Evolutionary conservation across 768 basidiomycete genomes (phyloP), one percentile per base, ranked within the genome.

Genomic region (Agaricus subrufescens): DNA sequence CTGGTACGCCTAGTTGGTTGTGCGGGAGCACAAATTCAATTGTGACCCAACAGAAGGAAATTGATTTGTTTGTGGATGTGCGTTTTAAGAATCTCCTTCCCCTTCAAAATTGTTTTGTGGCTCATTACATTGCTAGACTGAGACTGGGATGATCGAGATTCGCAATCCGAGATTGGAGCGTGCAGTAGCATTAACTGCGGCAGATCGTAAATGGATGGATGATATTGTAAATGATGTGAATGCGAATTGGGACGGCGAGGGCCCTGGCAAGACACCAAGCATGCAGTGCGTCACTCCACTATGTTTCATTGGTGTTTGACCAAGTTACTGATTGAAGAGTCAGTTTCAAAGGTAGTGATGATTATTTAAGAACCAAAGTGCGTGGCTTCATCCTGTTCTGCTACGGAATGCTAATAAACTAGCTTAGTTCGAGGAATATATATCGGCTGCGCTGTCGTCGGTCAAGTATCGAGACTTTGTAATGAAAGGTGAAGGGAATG

Each of bases 171-270:
- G 79, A 64, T 65, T 97, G 5, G 94, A 96, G 61, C 80, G 89
- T 29, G 74, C 86, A 34, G 83, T 87, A 23, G 84, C 82, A 4
- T 72, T 99, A 61, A 98, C 96, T 2, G 77, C 97, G 0, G 93
- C 95, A 0, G 97, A 98, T 68, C 76, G 96, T 57, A 95, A 91
- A 69, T 99, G 97, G 97, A 92, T 98, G 82, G 95, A 98, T 65
- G 94, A 96, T 62, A 85, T 96, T 54, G 81, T 95, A 40, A 83
- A 78, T 52, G 91, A 93, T 59, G 92, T 96, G 10, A 91, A 91
- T 58, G 85, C 89, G 50, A 80, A 80, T 7, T 95, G 88, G 87
- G 80, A 83, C 55, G 82, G 85, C 3, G 73, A 73, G 9, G 87
- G 89, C 60, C 80, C 86, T 0, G 72, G 71, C 4, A 75, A 76